Evolutionary conservation across 2,329 filamentous ascomycete species (phyloP), one percentile per base, ranked within the genome.

Genomic region (Colletotrichum coccodes): DNA sequence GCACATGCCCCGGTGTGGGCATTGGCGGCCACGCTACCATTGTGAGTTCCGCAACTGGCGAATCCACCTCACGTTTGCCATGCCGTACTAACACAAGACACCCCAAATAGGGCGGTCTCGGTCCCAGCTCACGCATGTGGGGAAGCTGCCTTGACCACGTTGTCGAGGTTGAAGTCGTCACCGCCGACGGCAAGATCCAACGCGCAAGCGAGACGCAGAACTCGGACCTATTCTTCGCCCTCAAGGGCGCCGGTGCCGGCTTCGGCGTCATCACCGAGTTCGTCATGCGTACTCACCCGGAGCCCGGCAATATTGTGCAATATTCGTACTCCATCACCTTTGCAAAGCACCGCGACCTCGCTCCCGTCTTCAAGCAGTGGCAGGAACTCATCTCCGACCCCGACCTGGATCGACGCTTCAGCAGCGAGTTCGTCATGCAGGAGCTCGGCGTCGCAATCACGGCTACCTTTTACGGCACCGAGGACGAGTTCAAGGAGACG

Each of bases 391-490:
- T 89, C 42, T 77, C 82, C 1, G 85, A 90, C 64, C 84, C 86
- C 3, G 75, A 80, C 1, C 80, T 92, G 4, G 87, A 89, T 70
- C 83, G 86, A 46, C 86, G 88, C 21, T 90, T 91, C 72, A 84
- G 87, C 3, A 85, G 84, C 6, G 82, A 89, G 60, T 85, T 91
- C 60, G 81, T 88, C 38, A 79, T 89, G 50, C 81, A 87, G 38
- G 84, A 86, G 26, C 76, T 86, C 0, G 87, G 87, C 1, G 83
- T 84, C 61, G 74, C 89, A 66, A 86, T 91, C 71, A 86, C 86
- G 0, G 89, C 87, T 2, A 89, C 86, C 0, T 92, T 88, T 72
- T 91, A 89, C 73, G 90, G 90, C 11, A 86, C 86, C 0, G 77
- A 85, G 50, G 81, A 79, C 0, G 89, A 92, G 73, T 92, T 84